Evolutionary conservation across 1,284 basidiomycete genomes (phyloP).

Genomic region (Cystobasidium sp.): DNA sequence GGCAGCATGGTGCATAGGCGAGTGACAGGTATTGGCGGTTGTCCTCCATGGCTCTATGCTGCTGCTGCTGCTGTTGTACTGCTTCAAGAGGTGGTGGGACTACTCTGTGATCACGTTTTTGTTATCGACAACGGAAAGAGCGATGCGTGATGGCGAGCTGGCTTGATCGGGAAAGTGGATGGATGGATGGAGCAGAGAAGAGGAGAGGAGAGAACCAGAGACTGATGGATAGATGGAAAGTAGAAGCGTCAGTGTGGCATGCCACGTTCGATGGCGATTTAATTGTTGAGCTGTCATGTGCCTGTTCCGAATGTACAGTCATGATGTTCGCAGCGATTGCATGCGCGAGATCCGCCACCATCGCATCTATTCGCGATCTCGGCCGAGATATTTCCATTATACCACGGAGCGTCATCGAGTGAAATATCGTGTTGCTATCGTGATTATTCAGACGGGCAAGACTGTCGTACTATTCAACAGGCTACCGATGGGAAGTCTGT

Average conservation of each 20-base stretch:
- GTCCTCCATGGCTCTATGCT: conserved; percentile 2
- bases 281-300: background rate
- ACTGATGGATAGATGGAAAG: too few relatives aligned
- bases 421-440: too few relatives aligned
- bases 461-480: too few relatives aligned
- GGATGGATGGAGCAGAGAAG: background rate
- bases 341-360: background rate
- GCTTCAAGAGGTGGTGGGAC: background rate
- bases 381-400: background rate
- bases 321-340: background rate
- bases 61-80: background rate
- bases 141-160: conserved; percentile 1
- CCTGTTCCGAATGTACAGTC: background rate
- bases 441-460: too few relatives aligned
- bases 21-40: background rate
- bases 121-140: background rate
- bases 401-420: background rate
- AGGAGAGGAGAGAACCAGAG: background rate
- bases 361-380: background rate
- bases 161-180: background rate
- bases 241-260: too few relatives aligned
- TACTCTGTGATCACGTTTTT: conserved; percentile 15
- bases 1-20: conserved; percentile 7
- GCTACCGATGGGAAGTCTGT: too few relatives aligned
- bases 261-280: too few relatives aligned